These are phyloP conservation scores for Scedosporium minutisporum DNA, from an alignment of 2,329 filamentous ascomycete genomes.

Conservation along the genomic window DNA sequence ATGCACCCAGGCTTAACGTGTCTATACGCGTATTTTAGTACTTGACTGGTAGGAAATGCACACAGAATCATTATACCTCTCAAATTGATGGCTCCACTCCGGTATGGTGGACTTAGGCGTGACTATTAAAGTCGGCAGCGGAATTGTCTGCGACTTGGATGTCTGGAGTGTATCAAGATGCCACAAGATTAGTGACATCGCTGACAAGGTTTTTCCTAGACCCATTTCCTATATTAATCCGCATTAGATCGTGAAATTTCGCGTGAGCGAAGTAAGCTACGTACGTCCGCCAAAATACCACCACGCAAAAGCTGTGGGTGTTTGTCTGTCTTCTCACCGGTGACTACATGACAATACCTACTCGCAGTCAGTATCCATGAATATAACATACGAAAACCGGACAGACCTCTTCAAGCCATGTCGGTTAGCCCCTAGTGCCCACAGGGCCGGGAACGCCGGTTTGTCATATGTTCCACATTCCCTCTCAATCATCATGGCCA, in stretches of 20 bases:
- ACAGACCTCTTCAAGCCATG: background rate
- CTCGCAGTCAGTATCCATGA: background rate
- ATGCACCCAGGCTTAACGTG: background rate
- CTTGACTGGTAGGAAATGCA: no score
- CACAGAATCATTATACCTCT: background rate
- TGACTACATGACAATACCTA: background rate
- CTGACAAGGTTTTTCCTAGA: background rate
- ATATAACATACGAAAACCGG: background rate
- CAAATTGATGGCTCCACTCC: conserved; percentile 1
- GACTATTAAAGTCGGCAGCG: background rate
- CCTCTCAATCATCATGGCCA: conserved; percentile 2
- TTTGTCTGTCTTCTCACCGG: background rate
- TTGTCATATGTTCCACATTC: background rate
- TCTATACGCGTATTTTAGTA: background rate
- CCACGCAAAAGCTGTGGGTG: background rate
- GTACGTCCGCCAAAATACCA: conserved; percentile 1
- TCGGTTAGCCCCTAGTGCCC: background rate
- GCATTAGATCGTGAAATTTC: background rate
- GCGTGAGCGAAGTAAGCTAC: background rate
- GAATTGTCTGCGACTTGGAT: background rate
- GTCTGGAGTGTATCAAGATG: background rate
- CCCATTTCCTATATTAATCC: background rate
- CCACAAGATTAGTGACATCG: background rate
- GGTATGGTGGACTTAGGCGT: conserved; percentile 1
- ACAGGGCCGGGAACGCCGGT: background rate